Base-by-base conservation (phyloP, 2,329 filamentous ascomycete genomes). In the Venturia carpophila region DNA sequence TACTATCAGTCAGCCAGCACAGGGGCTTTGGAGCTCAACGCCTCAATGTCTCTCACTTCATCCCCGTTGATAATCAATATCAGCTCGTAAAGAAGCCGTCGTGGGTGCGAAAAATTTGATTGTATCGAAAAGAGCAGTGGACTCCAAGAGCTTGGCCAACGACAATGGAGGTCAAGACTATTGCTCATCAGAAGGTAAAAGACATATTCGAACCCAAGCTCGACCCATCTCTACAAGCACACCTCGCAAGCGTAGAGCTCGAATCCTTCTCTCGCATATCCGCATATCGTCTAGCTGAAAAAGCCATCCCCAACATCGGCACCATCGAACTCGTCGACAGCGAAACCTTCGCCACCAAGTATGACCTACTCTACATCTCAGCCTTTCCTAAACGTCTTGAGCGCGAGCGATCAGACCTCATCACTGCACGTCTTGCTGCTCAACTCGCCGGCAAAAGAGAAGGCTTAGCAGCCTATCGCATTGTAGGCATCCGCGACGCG, bases 401-500 rank as follows among this genome's bases (percentile, higher is more conserved):
- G 60, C 67, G 68, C 39, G 69, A 71, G 62, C 61, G 66, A 17
- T 65, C 67, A 7, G 66, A 66, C 34, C 58, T 69, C 45, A 71
- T 71, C 55, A 47, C 66, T 4, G 45, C 55, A 19, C 68, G 69
- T 11, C 65, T 71, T 13, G 42, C 55, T 43, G 67, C 68, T 34
- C 65, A 69, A 30, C 60, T 67, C n/a, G 58, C 55, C 21, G 67
- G 65, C 19, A 30, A 60, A 60, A 65, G 69, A 3, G 60, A 63
- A 19, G 64, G 62, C 13, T 62, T 69, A 5, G 62, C 66, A 15
- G 67, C 69, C 10, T 71, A 68, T 45, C 66, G 66, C 34, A 60
- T 71, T 27, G 52, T 70, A 30, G 69, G 69, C 7, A 62, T 70
- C 27, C 66, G 68, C 52, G 67, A 69, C 60, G 37, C 43, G n/a